These are phyloP conservation scores for Monosporozyma siamensis DNA, from an alignment of 805 yeast species.

Conservation along the genomic window DNA sequence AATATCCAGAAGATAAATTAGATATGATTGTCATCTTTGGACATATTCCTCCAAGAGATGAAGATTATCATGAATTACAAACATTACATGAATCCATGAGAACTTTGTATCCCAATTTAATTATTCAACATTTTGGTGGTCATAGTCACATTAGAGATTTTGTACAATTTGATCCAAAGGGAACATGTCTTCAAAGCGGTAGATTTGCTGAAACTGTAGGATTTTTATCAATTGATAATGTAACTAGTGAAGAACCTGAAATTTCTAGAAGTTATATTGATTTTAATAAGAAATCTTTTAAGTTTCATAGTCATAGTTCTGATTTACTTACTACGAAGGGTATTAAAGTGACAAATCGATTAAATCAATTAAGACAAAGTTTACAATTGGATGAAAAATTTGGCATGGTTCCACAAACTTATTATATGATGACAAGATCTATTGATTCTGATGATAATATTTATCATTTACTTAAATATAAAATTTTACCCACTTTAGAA, in stretches of 20 bases:
- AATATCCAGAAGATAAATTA: slow-evolving; percentile 34
- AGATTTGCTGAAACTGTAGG: slow-evolving; percentile 92
- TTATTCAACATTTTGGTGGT: slow-evolving; percentile 87
- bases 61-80: slow-evolving; percentile 29
- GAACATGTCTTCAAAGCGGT: slow-evolving; percentile 86
- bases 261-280: slow-evolving; percentile 69
- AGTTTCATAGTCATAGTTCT: slow-evolving; percentile 48
- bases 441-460: slow-evolving; percentile 48
- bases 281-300: slow-evolving; percentile 64
- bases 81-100: slow-evolving; percentile 41
- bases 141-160: slow-evolving; percentile 90
- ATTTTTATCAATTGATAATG: slow-evolving; percentile 51
- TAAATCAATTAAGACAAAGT: slow-evolving; percentile 36
- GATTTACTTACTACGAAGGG: slow-evolving; percentile 53
- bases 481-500: slow-evolving; percentile 40
- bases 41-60: slow-evolving; percentile 58
- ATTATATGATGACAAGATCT: slow-evolving; percentile 59
- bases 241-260: slow-evolving; percentile 13
- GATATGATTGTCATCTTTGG: slow-evolving; percentile 69
- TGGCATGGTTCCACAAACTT: slow-evolving; percentile 62
- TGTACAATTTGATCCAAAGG: slow-evolving; percentile 49
- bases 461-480: slow-evolving; percentile 46
- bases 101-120: slow-evolving; percentile 43
- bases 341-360: slow-evolving; percentile 34
- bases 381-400: slow-evolving; percentile 46